Evolutionary conservation across 2,329 filamentous ascomycete genomes (phyloP).

Genomic region (Chrysosporium keratinophilum): DNA sequence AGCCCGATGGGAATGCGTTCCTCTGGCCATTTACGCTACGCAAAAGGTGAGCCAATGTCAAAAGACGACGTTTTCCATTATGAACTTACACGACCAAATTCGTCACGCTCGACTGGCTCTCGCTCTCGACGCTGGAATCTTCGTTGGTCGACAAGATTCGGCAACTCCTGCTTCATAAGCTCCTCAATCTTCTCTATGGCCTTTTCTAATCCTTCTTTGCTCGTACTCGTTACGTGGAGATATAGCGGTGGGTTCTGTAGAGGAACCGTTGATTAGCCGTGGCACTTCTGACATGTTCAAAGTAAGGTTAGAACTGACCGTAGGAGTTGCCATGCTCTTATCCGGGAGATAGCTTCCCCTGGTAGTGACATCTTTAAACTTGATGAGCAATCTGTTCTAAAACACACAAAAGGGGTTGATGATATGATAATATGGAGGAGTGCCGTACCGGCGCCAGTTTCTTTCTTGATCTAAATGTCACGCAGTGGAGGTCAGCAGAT

Average conservation of each 20-base stretch:
- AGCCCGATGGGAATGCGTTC: conserved; percentile 86
- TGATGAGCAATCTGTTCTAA: conserved; percentile 50
- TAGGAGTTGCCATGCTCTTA: conserved; percentile 89
- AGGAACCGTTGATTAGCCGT: conserved; percentile 10
- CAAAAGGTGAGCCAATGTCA: conserved; percentile 4
- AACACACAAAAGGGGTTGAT: conserved; percentile 32
- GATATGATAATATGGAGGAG: conserved; percentile 36
- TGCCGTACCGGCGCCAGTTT: conserved; percentile 98
- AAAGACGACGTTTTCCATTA: neutral
- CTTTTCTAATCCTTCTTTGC: conserved; percentile 80
- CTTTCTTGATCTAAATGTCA: conserved; percentile 98
- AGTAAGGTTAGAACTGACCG: conserved; percentile 53
- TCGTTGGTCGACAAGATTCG: conserved; percentile 87
- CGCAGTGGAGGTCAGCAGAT: conserved; percentile 85
- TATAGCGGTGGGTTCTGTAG: conserved; percentile 79
- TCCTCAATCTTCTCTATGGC: conserved; percentile 85
- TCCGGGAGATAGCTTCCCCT: conserved; percentile 94
- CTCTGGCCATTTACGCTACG: conserved; percentile 94
- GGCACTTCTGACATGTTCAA: neutral
- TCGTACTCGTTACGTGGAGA: conserved; percentile 87
- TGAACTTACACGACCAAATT: conserved; percentile 67
- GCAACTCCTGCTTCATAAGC: conserved; percentile 89
- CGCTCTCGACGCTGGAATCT: conserved; percentile 74
- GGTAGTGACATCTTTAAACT: conserved; percentile 89
- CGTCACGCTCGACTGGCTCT: conserved; percentile 75